These are phyloP conservation scores for Cercospora janseana DNA, from an alignment of 2,329 filamentous ascomycete genomes.

Conservation along the genomic window DNA sequence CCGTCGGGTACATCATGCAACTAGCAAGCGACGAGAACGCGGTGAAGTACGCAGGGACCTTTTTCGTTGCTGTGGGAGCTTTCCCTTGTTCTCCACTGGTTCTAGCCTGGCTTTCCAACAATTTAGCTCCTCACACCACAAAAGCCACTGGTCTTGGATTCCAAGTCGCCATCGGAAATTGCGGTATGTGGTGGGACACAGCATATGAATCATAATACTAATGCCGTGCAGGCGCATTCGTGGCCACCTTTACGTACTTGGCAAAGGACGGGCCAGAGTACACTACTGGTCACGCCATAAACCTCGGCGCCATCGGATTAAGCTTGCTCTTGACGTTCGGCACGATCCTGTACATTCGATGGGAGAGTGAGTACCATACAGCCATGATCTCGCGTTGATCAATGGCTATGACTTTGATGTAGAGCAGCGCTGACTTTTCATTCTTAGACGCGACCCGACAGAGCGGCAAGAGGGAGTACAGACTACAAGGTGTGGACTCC, in stretches of 20 bases:
- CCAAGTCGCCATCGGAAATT: conserved; percentile 45
- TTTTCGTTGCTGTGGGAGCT: conserved; percentile 39
- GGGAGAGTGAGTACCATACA: conserved; percentile 40
- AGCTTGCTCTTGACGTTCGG: conserved; percentile 35
- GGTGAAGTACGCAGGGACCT: conserved; percentile 43
- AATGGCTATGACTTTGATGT: conserved; percentile 5
- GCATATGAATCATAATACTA: not conserved
- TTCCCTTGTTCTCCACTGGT: conserved; percentile 38
- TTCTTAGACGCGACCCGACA: conserved; percentile 34
- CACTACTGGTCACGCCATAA: conserved; percentile 44
- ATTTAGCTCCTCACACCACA: conserved; percentile 46
- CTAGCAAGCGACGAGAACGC: conserved; percentile 34
- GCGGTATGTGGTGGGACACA: conserved; percentile 22
- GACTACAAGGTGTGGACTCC: conserved; percentile 35
- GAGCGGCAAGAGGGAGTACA: conserved; percentile 41
- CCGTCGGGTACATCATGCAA: conserved; percentile 44
- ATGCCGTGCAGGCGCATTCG: conserved; percentile 39
- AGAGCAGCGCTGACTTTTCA: not conserved
- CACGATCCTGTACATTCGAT: conserved; percentile 42
- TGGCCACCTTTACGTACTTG: conserved; percentile 48
- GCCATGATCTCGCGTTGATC: not conserved
- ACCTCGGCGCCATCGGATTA: conserved; percentile 42
- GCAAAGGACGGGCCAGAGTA: conserved; percentile 45
- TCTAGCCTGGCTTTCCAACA: conserved; percentile 45
- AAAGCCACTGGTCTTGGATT: conserved; percentile 45